A percentile compares a stretch with the other conserved stretches of the same genome.
phyloP scores from a whole-genome alignment of 2,329 filamentous ascomycete genomes.

The Shiraia sp. region DNA sequence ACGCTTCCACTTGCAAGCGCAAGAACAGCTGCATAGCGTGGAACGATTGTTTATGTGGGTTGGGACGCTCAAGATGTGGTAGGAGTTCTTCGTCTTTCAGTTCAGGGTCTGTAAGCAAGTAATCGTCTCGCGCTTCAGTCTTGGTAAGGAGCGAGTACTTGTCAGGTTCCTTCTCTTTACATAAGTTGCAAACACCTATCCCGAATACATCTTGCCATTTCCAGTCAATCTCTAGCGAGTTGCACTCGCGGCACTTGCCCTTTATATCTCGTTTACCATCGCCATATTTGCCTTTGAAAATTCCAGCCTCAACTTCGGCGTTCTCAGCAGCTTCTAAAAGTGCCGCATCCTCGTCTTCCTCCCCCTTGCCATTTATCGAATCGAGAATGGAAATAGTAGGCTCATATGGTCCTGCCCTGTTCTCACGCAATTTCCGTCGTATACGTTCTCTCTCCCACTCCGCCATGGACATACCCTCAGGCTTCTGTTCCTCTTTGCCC shows the following conservation, averaged over 20 bases:
- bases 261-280: slow-evolving; percentile 48
- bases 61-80: slow-evolving; percentile 84
- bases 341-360: slow-evolving; percentile 32
- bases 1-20: slow-evolving; percentile 90
- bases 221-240: slow-evolving; percentile 85
- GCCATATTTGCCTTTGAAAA: slow-evolving; percentile 39
- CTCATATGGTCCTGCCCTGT: slow-evolving; percentile 82
- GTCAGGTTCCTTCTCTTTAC: slow-evolving; percentile 88
- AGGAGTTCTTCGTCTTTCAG: slow-evolving; percentile 85
- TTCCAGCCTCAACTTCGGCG: slow-evolving; percentile 37
- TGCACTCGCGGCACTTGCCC: slow-evolving; percentile 83
- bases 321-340: slow-evolving; percentile 47
- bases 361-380: slow-evolving; percentile 50
- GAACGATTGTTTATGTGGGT: slow-evolving; percentile 95
- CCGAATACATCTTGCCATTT: slow-evolving; percentile 88
- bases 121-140: slow-evolving; percentile 94
- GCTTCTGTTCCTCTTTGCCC: slow-evolving; percentile 64
- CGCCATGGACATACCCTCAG: slow-evolving; percentile 82
- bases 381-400: slow-evolving; percentile 77
- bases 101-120: slow-evolving; percentile 91
- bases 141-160: slow-evolving; percentile 96
- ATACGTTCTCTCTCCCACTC: slow-evolving; percentile 90
- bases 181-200: slow-evolving; percentile 74
- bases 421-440: slow-evolving; percentile 70
- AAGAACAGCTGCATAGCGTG: slow-evolving; percentile 99